These are phyloP conservation scores for Lycium barbarum DNA, from an alignment of 257 asterid species.

Conservation along the genomic window DNA sequence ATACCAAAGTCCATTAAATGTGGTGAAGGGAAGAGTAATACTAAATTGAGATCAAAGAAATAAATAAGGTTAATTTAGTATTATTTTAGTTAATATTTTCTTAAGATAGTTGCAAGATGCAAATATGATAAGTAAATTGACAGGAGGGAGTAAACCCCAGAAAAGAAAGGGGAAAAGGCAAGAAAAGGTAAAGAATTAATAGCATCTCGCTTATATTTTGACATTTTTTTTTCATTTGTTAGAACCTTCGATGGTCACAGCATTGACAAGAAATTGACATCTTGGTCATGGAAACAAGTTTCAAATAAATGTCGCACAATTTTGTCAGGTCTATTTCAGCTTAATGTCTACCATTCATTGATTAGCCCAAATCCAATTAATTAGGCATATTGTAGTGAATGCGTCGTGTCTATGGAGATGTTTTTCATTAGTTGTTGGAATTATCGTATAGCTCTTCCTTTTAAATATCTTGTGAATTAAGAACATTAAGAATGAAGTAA, in stretches of 20 bases:
- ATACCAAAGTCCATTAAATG: neutral
- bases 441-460: neutral
- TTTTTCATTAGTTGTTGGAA: neutral
- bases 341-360: neutral
- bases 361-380: neutral
- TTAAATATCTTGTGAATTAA: too few relatives aligned
- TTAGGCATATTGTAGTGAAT: neutral
- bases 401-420: neutral
- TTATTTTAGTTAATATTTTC: neutral
- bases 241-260: slow-evolving; percentile 10
- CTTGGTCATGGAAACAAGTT: neutral
- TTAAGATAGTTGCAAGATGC: neutral
- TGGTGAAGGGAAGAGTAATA: neutral
- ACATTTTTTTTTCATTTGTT: neutral
- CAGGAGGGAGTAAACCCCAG: neutral
- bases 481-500: neutral
- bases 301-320: neutral
- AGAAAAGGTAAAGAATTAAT: too few relatives aligned
- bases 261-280: neutral
- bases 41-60: neutral
- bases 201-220: neutral
- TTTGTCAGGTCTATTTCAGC: neutral
- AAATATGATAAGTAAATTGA: neutral
- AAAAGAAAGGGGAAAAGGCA: too few relatives aligned
- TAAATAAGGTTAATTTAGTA: neutral